A percentile compares a stretch with the other conserved stretches of the same genome.
These are phyloP conservation scores for Aaosphaeria arxii DNA, from an alignment of 2,329 filamentous ascomycete genomes.

Conservation along the genomic window DNA sequence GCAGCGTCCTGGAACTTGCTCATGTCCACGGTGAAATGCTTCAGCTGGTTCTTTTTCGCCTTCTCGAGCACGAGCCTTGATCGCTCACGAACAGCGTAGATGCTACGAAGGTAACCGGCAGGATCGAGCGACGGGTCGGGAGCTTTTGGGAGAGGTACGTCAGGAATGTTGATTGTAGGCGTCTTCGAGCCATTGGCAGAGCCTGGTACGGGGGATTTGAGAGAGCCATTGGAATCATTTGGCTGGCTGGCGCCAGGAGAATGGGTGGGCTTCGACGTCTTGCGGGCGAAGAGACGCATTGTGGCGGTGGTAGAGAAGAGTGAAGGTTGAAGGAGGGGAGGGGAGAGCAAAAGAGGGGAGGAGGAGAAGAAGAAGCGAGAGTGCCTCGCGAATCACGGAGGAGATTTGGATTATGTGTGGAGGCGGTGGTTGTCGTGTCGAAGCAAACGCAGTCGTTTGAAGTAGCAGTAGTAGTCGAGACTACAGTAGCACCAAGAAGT, in stretches of 20 bases:
- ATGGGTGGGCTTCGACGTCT: slow-evolving; percentile 41
- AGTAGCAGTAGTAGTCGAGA: background rate
- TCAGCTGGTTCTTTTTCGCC: slow-evolving; percentile 72
- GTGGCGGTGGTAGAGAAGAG: slow-evolving; percentile 30
- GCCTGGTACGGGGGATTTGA: slow-evolving; percentile 49
- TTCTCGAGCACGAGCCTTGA: slow-evolving; percentile 71
- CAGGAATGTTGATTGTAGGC: slow-evolving; percentile 54
- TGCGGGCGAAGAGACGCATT: slow-evolving; percentile 53
- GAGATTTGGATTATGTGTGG: too few relatives aligned
- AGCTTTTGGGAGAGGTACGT: slow-evolving; percentile 76
- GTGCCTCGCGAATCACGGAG: too few relatives aligned
- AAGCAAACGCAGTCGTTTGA: background rate
- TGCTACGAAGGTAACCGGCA: slow-evolving; percentile 84
- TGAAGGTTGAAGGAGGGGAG: slow-evolving; percentile 1
- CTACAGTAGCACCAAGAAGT: too few relatives aligned
- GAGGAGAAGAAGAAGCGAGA: background rate
- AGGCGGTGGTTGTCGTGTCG: background rate
- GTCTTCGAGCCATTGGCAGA: slow-evolving; percentile 37
- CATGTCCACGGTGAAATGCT: slow-evolving; percentile 88
- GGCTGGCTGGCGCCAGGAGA: slow-evolving; percentile 36
- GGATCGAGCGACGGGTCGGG: slow-evolving; percentile 88
- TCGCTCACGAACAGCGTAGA: slow-evolving; percentile 82
- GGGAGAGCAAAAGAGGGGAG: background rate
- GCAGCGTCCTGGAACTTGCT: slow-evolving; percentile 80
- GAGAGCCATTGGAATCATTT: slow-evolving; percentile 46